Percentiles rank a stretch among this genome's conserved stretches.
phyloP scores from a whole-genome alignment of 1,284 basidiomycete genomes.

The Trametes polyzona region DNA sequence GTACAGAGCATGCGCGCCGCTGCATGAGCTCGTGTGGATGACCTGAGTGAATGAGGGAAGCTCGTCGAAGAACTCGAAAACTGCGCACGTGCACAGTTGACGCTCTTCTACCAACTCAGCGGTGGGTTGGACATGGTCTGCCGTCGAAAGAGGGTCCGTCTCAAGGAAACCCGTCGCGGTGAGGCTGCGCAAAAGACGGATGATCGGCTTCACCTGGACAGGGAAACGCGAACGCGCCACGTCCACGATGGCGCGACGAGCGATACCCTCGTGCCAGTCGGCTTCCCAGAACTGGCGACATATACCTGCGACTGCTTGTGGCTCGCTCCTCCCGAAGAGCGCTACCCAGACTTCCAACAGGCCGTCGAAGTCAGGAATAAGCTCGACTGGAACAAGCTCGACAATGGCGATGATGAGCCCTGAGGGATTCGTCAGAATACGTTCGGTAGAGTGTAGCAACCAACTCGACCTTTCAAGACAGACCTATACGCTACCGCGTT shows the following conservation, averaged over 20 bases:
- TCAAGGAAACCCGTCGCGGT: constrained; percentile 72
- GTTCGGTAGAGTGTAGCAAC: background rate
- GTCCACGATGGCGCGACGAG: constrained; percentile 78
- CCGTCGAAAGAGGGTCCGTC: constrained; percentile 62
- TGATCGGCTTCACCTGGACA: constrained; percentile 70
- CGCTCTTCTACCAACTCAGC: constrained; percentile 44
- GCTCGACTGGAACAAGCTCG: constrained; percentile 75
- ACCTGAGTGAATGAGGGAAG: constrained; percentile 80
- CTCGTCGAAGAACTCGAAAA: constrained; percentile 74
- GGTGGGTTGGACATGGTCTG: constrained; percentile 47
- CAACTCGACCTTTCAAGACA: constrained; percentile 73
- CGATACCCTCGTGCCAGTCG: constrained; percentile 63
- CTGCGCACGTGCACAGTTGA: constrained; percentile 61
- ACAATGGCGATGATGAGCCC: constrained; percentile 74
- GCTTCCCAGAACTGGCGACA: constrained; percentile 80
- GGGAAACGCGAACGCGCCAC: constrained; percentile 82
- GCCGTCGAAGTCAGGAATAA: constrained; percentile 70
- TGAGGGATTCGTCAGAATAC: constrained; percentile 34
- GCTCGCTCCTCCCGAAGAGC: constrained; percentile 80
- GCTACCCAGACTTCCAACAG: constrained; percentile 81
- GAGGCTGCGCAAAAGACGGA: constrained; percentile 78
- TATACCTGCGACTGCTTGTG: constrained; percentile 65
- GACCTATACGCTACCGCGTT: constrained; percentile 84
- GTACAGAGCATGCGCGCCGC: constrained; percentile 69
- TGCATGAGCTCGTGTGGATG: constrained; percentile 61